These are phyloP conservation scores for Candida incommunis DNA, from an alignment of 805 yeast genomes.

Conservation along the genomic window DNA sequence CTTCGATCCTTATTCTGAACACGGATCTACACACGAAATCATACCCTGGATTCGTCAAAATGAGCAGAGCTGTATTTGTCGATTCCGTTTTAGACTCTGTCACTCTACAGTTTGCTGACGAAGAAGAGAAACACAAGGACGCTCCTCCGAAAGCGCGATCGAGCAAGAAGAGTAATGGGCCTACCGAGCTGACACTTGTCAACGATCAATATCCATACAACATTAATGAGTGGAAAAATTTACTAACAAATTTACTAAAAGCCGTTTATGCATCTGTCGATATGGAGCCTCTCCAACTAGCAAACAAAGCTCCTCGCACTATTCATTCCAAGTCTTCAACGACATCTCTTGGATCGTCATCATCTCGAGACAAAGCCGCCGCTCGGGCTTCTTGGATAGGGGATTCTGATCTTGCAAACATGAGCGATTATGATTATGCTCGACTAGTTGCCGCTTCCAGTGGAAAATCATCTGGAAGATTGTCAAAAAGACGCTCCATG, in stretches of 20 bases:
- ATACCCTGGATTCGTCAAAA: background rate
- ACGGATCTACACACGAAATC: constrained; percentile 55
- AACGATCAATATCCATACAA: background rate
- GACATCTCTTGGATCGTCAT: background rate
- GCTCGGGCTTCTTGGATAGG: background rate
- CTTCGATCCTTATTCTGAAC: constrained; percentile 57
- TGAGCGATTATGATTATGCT: constrained; percentile 1
- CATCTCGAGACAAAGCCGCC: background rate
- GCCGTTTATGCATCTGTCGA: background rate
- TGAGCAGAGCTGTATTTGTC: background rate
- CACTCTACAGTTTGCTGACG: background rate
- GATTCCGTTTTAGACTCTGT: background rate
- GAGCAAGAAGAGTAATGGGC: background rate
- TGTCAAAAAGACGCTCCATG: background rate
- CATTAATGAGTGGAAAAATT: background rate
- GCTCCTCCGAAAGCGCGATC: too few relatives aligned
- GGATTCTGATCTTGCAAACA: background rate
- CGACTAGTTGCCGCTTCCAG: background rate
- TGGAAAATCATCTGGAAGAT: background rate
- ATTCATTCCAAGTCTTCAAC: background rate
- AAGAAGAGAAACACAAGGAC: background rate
- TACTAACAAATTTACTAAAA: background rate
- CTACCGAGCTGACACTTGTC: background rate
- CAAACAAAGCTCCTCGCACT: background rate
- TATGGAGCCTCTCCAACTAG: constrained; percentile 1